A percentile compares a stretch with the other conserved stretches of the same genome.
These are phyloP conservation scores for Corynascus novoguineensis DNA, from an alignment of 495 filamentous ascomycete species.

Conservation along the genomic window DNA sequence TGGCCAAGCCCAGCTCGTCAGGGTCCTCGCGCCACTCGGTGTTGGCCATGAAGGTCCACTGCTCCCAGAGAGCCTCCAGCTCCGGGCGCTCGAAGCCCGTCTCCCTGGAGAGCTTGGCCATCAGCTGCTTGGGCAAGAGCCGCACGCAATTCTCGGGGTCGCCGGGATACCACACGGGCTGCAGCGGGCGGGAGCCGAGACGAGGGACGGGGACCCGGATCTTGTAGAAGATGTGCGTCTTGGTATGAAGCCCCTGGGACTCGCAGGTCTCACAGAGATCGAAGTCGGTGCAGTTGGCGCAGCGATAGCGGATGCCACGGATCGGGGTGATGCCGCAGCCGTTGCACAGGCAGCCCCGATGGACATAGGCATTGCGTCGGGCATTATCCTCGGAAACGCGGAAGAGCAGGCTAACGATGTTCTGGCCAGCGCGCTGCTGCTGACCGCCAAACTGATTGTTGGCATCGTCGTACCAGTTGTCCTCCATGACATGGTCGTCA, in stretches of 20 bases:
- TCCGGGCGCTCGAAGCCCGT: slow-evolving; percentile 76
- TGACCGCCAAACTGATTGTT: slow-evolving; percentile 24
- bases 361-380: slow-evolving; percentile 77
- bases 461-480: slow-evolving; percentile 49
- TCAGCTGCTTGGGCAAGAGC: slow-evolving; percentile 57
- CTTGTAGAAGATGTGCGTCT: slow-evolving; percentile 96
- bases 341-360: slow-evolving; percentile 91
- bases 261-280: slow-evolving; percentile 90
- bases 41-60: slow-evolving; percentile 87
- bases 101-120: slow-evolving; percentile 60
- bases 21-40: slow-evolving; percentile 82
- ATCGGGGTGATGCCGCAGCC: slow-evolving; percentile 80
- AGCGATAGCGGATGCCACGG: slow-evolving; percentile 84
- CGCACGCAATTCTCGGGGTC: slow-evolving; percentile 60
- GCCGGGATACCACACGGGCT: slow-evolving; percentile 85
- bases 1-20: slow-evolving; percentile 67
- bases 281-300: slow-evolving; percentile 86
- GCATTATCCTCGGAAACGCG: slow-evolving; percentile 80
- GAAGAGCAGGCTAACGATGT: slow-evolving; percentile 66
- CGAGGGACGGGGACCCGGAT: slow-evolving; percentile 47
- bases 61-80: slow-evolving; percentile 90
- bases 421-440: slow-evolving; percentile 62
- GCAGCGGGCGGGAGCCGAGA: slow-evolving; percentile 52
- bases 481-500: slow-evolving; percentile 54
- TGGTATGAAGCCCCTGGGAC: slow-evolving; percentile 73